phyloP scores from a whole-genome alignment of 1,284 basidiomycete genomes.

The Trichosporon sp. region DNA sequence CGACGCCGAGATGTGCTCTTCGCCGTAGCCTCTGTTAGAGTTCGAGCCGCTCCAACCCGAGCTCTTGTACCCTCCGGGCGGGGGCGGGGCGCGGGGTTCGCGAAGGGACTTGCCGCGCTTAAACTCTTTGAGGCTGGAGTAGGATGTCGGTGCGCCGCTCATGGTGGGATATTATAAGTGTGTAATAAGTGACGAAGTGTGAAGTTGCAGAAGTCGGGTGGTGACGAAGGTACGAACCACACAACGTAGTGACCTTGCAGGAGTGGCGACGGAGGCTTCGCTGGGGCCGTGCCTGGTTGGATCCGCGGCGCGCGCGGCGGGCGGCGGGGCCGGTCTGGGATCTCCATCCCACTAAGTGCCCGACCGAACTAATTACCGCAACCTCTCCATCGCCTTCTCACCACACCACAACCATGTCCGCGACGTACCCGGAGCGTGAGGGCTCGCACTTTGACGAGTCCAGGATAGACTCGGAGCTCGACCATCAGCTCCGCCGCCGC shows the following conservation, averaged over 20 bases:
- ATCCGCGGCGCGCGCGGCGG: background rate
- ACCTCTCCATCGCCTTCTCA: conserved; percentile 1
- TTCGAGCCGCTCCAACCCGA: background rate
- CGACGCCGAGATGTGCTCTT: background rate
- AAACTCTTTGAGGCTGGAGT: conserved; percentile 17
- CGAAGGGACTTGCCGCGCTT: conserved; percentile 5
- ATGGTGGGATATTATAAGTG: background rate
- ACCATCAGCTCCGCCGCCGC: conserved; percentile 3
- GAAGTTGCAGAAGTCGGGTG: background rate
- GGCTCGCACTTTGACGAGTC: conserved; percentile 3
- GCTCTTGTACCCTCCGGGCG: background rate
- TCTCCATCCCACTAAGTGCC: background rate
- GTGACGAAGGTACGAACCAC: background rate
- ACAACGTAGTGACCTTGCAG: background rate
- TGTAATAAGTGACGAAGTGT: background rate
- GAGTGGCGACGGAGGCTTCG: conserved; percentile 3
- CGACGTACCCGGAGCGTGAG: background rate
- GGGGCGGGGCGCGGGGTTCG: background rate
- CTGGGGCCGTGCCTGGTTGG: background rate
- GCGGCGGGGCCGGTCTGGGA: background rate
- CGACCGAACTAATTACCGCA: background rate
- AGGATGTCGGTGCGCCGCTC: conserved; percentile 8
- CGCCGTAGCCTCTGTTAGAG: background rate
- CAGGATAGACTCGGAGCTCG: background rate
- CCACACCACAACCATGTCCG: background rate